Conservation (phyloP, 148 eudicot species). For the Simmondsia chinensis region DNA sequence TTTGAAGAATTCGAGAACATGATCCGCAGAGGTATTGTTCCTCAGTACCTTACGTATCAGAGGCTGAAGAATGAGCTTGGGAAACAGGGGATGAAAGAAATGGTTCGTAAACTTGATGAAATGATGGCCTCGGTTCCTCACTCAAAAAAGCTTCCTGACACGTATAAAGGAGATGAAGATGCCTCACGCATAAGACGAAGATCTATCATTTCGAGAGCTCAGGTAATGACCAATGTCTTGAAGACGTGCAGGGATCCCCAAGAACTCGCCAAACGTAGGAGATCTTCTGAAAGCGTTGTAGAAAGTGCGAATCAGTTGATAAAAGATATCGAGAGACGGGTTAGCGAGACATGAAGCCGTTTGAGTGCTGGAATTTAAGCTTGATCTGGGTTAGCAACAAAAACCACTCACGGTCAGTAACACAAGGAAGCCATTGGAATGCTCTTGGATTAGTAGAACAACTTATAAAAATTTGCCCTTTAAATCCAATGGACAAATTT, state of each 20-base stretch:
- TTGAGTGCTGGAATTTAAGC: too few relatives aligned
- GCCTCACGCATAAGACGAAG: conserved; percentile 28
- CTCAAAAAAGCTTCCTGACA: conserved; percentile 32
- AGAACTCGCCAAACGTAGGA: conserved; percentile 23
- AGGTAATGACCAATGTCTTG: conserved; percentile 38
- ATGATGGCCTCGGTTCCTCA: conserved; percentile 37
- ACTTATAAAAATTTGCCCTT: too few relatives aligned
- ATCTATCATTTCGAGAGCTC: conserved; percentile 43
- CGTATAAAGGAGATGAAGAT: conserved; percentile 16
- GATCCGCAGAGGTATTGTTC: conserved; percentile 49
- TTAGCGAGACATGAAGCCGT: too few relatives aligned
- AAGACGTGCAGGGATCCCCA: conserved; percentile 35
- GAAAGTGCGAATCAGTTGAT: conserved; percentile 3
- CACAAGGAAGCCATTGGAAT: too few relatives aligned
- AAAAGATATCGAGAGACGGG: too few relatives aligned
- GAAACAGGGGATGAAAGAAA: conserved; percentile 33
- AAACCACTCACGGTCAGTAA: too few relatives aligned
- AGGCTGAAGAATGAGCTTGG: conserved; percentile 37
- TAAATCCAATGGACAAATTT: too few relatives aligned
- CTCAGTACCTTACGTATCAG: conserved; percentile 36
- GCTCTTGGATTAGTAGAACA: too few relatives aligned
- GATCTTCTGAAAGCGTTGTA: conserved; percentile 11
- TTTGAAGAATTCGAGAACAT: conserved; percentile 47
- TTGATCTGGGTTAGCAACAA: too few relatives aligned
- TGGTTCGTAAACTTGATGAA: conserved; percentile 25